Evolutionary conservation across 1,284 basidiomycete genomes (phyloP).

Genomic region (Microbotryum lychnidis-dioicae): DNA sequence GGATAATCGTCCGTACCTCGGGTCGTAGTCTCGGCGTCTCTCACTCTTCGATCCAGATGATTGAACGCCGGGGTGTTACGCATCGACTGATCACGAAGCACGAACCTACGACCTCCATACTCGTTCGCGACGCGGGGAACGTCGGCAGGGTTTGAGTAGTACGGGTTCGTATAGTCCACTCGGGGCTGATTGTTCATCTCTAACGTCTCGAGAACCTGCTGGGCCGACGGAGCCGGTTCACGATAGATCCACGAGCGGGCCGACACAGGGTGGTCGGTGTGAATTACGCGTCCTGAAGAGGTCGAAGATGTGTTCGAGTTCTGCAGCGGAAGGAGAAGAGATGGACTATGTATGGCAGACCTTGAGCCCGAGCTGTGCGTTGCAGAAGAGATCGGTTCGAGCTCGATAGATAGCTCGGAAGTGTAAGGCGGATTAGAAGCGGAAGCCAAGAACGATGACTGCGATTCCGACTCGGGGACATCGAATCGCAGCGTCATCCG

Average conservation of each 20-base stretch:
- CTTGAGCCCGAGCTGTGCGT: no score
- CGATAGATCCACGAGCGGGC: conserved; percentile 49
- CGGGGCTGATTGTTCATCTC: conserved; percentile 51
- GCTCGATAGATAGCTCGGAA: no score
- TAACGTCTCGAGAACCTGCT: conserved; percentile 51
- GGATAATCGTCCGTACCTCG: background rate
- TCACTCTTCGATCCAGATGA: background rate
- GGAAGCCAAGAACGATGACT: no score
- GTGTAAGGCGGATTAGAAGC: no score
- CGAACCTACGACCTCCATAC: conserved; percentile 70
- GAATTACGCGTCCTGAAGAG: background rate
- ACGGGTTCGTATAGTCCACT: conserved; percentile 65
- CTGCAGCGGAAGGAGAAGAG: no score
- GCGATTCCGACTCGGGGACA: no score
- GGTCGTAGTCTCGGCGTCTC: no score
- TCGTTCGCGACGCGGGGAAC: conserved; percentile 53
- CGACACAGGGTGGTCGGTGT: conserved; percentile 8
- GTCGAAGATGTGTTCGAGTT: conserved; percentile 5
- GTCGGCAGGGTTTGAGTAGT: conserved; percentile 67
- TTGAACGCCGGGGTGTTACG: conserved; percentile 38
- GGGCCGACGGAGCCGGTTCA: conserved; percentile 50
- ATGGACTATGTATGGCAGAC: no score
- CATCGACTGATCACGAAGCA: conserved; percentile 49
- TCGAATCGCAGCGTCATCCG: no score
- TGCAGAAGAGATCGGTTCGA: no score